Conservation (phyloP, 2,329 filamentous ascomycete species). For the Penicillium sp. region DNA sequence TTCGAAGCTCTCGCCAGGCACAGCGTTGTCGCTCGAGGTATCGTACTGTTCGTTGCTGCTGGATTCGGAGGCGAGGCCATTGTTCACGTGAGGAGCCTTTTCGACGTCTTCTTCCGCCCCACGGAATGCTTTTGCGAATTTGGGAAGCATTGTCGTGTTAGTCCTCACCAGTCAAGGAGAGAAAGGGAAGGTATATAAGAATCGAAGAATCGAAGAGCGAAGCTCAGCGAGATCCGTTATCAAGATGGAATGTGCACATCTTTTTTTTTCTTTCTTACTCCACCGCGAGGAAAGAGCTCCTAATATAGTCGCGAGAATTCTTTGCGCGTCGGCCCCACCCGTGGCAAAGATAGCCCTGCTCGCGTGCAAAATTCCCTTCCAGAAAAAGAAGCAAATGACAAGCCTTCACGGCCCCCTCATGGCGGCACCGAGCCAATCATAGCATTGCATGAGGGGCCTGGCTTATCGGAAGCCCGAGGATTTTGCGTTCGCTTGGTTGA, state of each 20-base stretch:
- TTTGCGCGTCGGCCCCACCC: constrained; percentile 20
- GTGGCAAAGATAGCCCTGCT: constrained; percentile 19
- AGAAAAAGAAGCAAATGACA: constrained; percentile 25
- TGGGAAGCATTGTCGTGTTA: constrained; percentile 12
- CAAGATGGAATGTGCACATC: constrained; percentile 22
- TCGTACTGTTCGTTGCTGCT: constrained; percentile 32
- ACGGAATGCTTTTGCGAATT: constrained; percentile 22
- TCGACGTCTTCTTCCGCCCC: constrained; percentile 32
- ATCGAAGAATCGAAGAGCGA: constrained; percentile 21
- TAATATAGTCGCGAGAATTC: constrained; percentile 24
- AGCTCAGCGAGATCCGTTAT: constrained; percentile 21
- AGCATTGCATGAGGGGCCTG: not conserved
- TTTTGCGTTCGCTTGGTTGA: constrained; percentile 13
- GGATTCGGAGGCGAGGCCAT: constrained; percentile 19
- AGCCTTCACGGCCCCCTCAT: constrained; percentile 6
- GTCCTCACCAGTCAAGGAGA: constrained; percentile 16
- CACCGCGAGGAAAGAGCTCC: constrained; percentile 13
- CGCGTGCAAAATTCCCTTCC: constrained; percentile 21
- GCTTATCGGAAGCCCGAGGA: constrained; percentile 22
- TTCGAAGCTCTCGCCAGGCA: constrained; percentile 61
- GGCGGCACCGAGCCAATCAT: not conserved
- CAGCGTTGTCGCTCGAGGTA: constrained; percentile 42
- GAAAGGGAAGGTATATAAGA: constrained; percentile 7
- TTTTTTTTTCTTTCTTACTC: constrained; percentile 21
- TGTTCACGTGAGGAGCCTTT: constrained; percentile 34